Conservation (phyloP, 2,329 filamentous ascomycete genomes). For the Sclerotinia minor region DNA sequence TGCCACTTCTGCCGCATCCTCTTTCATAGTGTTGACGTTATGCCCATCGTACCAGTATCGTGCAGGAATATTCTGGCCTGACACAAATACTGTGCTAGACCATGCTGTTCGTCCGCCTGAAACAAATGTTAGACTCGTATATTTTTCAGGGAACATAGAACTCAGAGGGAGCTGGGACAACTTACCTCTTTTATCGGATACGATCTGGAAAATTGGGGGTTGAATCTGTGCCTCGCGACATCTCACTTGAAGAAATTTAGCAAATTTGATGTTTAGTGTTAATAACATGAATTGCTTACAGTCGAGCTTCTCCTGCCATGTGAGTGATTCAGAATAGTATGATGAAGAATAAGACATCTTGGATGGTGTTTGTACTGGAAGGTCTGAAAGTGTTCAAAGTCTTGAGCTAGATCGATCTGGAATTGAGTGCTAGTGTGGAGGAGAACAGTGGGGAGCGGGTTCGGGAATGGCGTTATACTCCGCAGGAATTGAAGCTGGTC, state of each 20-base stretch:
- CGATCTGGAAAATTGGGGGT: constrained; percentile 65
- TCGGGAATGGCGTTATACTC: constrained; percentile 40
- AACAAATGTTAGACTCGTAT: constrained; percentile 29
- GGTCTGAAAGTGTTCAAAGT: constrained; percentile 25
- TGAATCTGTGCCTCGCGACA: constrained; percentile 56
- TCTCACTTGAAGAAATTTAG: constrained; percentile 49
- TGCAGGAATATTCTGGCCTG: constrained; percentile 64
- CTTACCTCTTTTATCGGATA: constrained; percentile 73
- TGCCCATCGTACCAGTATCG: constrained; percentile 91
- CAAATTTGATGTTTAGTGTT: constrained; percentile 27
- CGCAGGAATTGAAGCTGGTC: constrained; percentile 40
- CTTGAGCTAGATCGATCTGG: constrained; percentile 25
- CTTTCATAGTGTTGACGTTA: constrained; percentile 81
- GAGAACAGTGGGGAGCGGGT: constrained; percentile 36
- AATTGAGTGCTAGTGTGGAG: constrained; percentile 33
- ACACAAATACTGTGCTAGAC: constrained; percentile 77
- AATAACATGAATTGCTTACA: constrained; percentile 38
- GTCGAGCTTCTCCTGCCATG: constrained; percentile 45
- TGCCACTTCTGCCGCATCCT: constrained; percentile 87
- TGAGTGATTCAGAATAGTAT: constrained; percentile 35
- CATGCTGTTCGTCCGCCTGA: constrained; percentile 86
- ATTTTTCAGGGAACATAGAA: constrained; percentile 1
- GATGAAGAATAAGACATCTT: constrained; percentile 41
- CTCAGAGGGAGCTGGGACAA: not conserved
- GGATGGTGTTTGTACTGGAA: constrained; percentile 21